Percentiles rank a stretch among this genome's conserved stretches.
Evolutionary conservation across 768 basidiomycete genomes (phyloP).

Genomic region (Clavulina sp.): DNA sequence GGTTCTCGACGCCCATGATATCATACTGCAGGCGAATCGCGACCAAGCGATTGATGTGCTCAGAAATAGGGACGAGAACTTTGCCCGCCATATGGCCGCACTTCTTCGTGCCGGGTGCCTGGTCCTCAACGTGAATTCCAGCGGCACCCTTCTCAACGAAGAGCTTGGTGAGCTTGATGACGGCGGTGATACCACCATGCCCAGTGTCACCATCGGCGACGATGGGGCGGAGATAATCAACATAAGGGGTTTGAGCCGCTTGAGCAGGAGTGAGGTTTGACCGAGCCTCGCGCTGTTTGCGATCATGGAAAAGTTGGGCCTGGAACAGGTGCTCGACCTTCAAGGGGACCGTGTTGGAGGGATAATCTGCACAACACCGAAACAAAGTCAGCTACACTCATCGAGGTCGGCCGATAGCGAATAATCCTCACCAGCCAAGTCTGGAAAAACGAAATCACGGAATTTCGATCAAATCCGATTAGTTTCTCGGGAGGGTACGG

Average conservation of each 20-base stretch:
- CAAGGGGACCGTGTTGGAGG: conserved; percentile 95
- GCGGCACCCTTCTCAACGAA: conserved; percentile 98
- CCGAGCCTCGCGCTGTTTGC: conserved; percentile 79
- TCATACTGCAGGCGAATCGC: conserved; percentile 96
- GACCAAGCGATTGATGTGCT: conserved; percentile 95
- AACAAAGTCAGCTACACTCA: not conserved
- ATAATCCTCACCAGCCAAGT: not conserved
- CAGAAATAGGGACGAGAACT: conserved; percentile 89
- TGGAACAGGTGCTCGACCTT: conserved; percentile 97
- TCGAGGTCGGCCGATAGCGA: not conserved
- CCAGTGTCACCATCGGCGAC: conserved; percentile 97
- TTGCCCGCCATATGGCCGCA: conserved; percentile 90
- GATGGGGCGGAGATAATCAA: conserved; percentile 89
- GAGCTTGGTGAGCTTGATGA: conserved; percentile 97
- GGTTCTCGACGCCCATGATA: conserved; percentile 94
- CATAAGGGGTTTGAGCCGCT: conserved; percentile 44
- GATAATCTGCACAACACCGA: conserved; percentile 86
- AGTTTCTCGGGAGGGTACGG: no score
- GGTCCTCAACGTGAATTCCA: conserved; percentile 95
- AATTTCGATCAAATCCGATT: not conserved
- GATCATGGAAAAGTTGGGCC: conserved; percentile 98
- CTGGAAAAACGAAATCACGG: no score
- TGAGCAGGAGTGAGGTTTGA: conserved; percentile 51
- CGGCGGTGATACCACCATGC: conserved; percentile 92
- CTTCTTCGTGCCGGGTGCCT: conserved; percentile 95